Conservation (phyloP, 176 grass and related monocot genomes). For the Zea luxurians region DNA sequence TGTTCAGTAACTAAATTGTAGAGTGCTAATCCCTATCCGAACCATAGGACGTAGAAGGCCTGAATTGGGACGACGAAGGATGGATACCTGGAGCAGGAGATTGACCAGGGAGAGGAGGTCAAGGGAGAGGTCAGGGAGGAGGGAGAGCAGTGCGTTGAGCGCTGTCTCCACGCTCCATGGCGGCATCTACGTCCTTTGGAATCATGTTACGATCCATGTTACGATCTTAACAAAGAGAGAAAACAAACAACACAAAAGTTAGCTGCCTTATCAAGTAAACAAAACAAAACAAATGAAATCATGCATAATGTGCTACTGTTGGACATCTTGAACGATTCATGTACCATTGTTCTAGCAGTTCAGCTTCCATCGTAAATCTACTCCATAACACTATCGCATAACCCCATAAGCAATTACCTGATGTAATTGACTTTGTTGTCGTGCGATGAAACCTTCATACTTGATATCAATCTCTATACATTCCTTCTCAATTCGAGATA, state of each 20-base stretch:
- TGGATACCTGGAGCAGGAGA: no score
- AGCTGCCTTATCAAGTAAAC: conserved; percentile 13
- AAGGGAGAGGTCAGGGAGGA: no score
- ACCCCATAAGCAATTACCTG: conserved; percentile 51
- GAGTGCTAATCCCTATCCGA: no score
- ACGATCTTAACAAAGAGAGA: conserved; percentile 56
- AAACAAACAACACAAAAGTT: neutral
- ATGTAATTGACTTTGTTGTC: conserved; percentile 82
- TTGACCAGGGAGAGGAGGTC: no score
- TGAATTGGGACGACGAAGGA: no score
- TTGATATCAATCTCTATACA: conserved; percentile 99
- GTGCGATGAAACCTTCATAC: conserved; percentile 79
- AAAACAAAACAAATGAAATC: conserved; percentile 28
- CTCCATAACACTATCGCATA: neutral
- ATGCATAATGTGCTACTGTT: neutral
- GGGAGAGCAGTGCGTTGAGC: no score
- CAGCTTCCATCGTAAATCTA: conserved; percentile 5
- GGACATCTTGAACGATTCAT: conserved; percentile 7
- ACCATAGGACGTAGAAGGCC: no score
- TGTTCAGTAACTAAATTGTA: no score
- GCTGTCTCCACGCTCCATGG: no score
- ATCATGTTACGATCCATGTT: conserved; percentile 64
- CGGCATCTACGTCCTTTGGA: no score
- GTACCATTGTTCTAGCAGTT: conserved; percentile 11
- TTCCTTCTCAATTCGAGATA: conserved; percentile 87